Evolutionary conservation across 306 rosid species (phyloP), one percentile per base, ranked within the genome.

Genomic region (Corylus avellana): DNA sequence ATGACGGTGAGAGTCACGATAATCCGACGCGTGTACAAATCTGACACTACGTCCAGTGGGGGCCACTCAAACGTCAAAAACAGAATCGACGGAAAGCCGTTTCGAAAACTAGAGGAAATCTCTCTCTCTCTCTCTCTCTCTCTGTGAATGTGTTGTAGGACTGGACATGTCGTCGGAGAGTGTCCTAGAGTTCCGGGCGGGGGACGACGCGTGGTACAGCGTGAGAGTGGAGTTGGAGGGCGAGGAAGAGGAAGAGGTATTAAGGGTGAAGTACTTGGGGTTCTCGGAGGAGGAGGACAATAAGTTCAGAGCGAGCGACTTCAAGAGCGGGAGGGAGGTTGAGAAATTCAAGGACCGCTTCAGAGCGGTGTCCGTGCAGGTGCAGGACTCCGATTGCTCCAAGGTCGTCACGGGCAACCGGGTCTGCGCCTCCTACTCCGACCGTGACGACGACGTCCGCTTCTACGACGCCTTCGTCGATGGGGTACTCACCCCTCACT

Each of bases 181-280:
- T 73, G 76, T 42, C 5, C 0, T 87, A 69, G 90, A 87, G 81
- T 87, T 82, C 79, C 61, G 67, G 32, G 17, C 8, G 62, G 5
- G 22, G 8, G 88, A 87, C 79, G 84, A 80, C 63, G 91, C 87
- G 18, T 87, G 90, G 90, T 87, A 87, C 82, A 77, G 58, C 25
- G 84, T 70, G 2, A 64, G 29, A 1, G 79, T 77, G 58, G 29
- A 16, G 62, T 54, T 20, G 32, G 79, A 79, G n/a, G 85, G 81
- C 64, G 81, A 74, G 35, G 32, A 29, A 29, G 32, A 29, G 32
- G 32, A 32, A 32, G 35, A 32, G 12, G 39, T 11, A 27, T 77
- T 87, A 50, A 83, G 85, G 66, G 42, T 87, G 13, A 80, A 39
- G 73, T 80, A 61, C 75, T 42, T 74, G 42, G 82, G 72, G 2